These are phyloP conservation scores for Chalaropsis ovoidea DNA, from an alignment of 2,329 filamentous ascomycete species.

Conservation along the genomic window DNA sequence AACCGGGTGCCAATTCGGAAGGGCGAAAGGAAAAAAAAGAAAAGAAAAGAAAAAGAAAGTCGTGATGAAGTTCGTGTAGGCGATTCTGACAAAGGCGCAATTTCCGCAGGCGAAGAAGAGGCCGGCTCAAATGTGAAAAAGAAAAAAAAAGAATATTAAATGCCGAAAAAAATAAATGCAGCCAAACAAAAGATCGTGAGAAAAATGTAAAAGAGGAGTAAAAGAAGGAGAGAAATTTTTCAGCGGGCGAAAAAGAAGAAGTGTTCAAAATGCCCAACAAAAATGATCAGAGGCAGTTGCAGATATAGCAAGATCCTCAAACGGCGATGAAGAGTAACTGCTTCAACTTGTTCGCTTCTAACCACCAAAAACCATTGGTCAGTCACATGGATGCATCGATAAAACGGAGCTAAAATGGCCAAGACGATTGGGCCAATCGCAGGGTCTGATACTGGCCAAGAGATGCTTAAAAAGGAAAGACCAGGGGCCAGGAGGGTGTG, in stretches of 20 bases:
- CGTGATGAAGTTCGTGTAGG: background rate
- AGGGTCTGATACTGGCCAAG: conserved; percentile 10
- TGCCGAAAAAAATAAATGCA: conserved; percentile 1
- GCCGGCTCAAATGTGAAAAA: conserved; percentile 9
- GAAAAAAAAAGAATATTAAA: background rate
- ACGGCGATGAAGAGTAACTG: conserved; percentile 16
- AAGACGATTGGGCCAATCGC: conserved; percentile 14
- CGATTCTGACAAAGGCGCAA: background rate
- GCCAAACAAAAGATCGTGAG: background rate
- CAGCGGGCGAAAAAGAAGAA: background rate
- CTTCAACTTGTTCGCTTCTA: conserved; percentile 14
- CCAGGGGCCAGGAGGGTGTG: background rate
- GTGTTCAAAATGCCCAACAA: background rate
- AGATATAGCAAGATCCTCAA: conserved; percentile 17
- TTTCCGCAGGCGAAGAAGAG: conserved; percentile 1
- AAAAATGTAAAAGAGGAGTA: conserved; percentile 12
- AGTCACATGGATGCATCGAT: conserved; percentile 13
- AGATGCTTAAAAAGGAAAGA: conserved; percentile 15
- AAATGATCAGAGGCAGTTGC: conserved; percentile 13
- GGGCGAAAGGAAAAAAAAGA: background rate
- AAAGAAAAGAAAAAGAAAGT: conserved; percentile 13
- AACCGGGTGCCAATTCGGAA: no score
- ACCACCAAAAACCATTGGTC: background rate
- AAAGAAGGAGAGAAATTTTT: conserved; percentile 7
- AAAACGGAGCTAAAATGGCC: conserved; percentile 17